Evolutionary conservation across 2,329 filamentous ascomycete species (phyloP).

Genomic region (Alternaria arborescens): DNA sequence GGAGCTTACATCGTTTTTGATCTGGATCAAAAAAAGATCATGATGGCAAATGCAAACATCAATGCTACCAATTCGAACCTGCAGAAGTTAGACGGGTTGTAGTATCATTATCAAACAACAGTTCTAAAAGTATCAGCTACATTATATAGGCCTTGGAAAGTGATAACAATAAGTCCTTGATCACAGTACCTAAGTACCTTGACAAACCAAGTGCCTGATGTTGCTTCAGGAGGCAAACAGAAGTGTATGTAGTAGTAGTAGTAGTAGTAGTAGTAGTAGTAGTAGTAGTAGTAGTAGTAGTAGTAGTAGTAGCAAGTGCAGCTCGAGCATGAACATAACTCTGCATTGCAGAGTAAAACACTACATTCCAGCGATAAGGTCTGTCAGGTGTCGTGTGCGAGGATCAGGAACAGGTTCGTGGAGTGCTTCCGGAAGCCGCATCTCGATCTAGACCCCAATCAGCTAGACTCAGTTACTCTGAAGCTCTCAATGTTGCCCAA

Average conservation of each 20-base stretch:
- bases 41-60: not conserved
- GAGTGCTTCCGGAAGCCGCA: not conserved
- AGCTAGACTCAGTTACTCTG: not conserved
- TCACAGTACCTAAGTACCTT: not conserved
- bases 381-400: not conserved
- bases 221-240: not conserved
- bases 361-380: not conserved
- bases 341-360: not conserved
- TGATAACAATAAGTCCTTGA: not conserved
- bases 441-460: not conserved
- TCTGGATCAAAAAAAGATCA: not conserved
- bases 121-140: not conserved
- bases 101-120: not conserved
- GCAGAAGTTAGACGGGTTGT: not conserved
- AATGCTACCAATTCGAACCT: not conserved
- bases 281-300: not conserved
- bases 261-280: not conserved
- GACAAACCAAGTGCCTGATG: not conserved
- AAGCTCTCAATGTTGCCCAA: not conserved
- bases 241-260: not conserved
- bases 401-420: not conserved
- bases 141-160: not conserved
- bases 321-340: not conserved
- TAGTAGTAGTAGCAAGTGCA: not conserved
- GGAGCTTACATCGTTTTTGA: not conserved